These are phyloP conservation scores for Nemania abortiva DNA, from an alignment of 2,329 filamentous ascomycete genomes.

Conservation along the genomic window DNA sequence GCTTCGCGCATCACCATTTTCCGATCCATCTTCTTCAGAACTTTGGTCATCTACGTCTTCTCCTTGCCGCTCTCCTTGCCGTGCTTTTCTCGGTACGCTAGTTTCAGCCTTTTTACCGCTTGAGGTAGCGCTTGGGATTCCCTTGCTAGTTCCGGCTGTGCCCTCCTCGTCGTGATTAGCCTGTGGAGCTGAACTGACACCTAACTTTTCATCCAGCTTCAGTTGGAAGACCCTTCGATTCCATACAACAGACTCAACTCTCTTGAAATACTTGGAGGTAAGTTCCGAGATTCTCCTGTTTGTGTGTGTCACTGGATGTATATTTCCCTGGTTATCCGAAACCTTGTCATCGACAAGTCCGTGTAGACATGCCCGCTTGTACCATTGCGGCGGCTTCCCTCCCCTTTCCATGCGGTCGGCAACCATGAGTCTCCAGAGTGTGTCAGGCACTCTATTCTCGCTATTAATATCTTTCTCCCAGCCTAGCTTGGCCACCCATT, in stretches of 20 bases:
- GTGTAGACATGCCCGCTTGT: slow-evolving; percentile 27
- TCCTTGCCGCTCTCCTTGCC: neutral
- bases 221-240: slow-evolving; percentile 28
- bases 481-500: slow-evolving; percentile 23
- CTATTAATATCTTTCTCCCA: slow-evolving; percentile 11
- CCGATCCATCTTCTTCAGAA: neutral
- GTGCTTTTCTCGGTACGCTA: neutral
- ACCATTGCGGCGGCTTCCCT: slow-evolving; percentile 27
- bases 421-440: slow-evolving; percentile 25
- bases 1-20: neutral
- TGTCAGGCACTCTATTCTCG: slow-evolving; percentile 26
- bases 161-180: neutral
- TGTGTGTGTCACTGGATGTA: slow-evolving; percentile 16
- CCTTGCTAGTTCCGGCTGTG: neutral
- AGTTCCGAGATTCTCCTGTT: slow-evolving; percentile 28
- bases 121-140: neutral
- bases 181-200: neutral
- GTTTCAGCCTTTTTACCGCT: neutral
- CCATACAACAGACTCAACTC: slow-evolving; percentile 23
- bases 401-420: slow-evolving; percentile 26
- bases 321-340: slow-evolving; percentile 25
- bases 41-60: neutral
- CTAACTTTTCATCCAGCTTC: slow-evolving; percentile 15
- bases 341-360: slow-evolving; percentile 24
- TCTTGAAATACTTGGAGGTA: slow-evolving; percentile 22